Conservation (phyloP, 805 yeast genomes). For the Saccharomycopsis microspora region DNA sequence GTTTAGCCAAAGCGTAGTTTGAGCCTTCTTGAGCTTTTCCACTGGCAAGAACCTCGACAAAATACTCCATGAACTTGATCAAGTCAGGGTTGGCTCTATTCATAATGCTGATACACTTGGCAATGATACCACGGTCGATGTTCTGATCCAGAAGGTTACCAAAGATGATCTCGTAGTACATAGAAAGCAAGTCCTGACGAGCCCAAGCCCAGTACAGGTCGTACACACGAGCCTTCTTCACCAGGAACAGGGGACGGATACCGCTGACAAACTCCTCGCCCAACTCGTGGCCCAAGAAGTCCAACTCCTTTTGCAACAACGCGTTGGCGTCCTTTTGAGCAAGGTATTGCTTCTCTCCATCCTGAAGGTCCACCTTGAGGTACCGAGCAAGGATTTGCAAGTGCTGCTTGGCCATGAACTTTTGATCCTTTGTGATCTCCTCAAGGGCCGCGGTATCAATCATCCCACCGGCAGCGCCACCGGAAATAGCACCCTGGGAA, state of each 20-base stretch:
- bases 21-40: conserved; percentile 55
- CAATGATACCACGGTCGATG: conserved; percentile 90
- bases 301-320: conserved; percentile 80
- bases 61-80: conserved; percentile 94
- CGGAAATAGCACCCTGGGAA: conserved; percentile 45
- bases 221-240: conserved; percentile 88
- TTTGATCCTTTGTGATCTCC: conserved; percentile 37
- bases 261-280: conserved; percentile 94
- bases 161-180: conserved; percentile 93
- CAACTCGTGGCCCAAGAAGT: conserved; percentile 57
- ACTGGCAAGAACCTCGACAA: conserved; percentile 47
- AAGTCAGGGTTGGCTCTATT: conserved; percentile 91
- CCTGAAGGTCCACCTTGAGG: conserved; percentile 82
- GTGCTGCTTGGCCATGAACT: conserved; percentile 38
- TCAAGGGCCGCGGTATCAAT: conserved; percentile 95
- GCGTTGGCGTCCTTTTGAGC: conserved; percentile 72
- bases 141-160: conserved; percentile 78
- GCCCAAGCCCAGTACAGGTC: conserved; percentile 99
- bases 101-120: conserved; percentile 95
- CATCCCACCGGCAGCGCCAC: conserved; percentile 52
- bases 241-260: conserved; percentile 79
- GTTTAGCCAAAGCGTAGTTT: conserved; percentile 71
- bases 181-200: conserved; percentile 86
- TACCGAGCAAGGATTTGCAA: conserved; percentile 91
- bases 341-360: conserved; percentile 78